These are phyloP conservation scores for Coriolopsis trogii DNA, from an alignment of 1,284 basidiomycete species.

Conservation along the genomic window DNA sequence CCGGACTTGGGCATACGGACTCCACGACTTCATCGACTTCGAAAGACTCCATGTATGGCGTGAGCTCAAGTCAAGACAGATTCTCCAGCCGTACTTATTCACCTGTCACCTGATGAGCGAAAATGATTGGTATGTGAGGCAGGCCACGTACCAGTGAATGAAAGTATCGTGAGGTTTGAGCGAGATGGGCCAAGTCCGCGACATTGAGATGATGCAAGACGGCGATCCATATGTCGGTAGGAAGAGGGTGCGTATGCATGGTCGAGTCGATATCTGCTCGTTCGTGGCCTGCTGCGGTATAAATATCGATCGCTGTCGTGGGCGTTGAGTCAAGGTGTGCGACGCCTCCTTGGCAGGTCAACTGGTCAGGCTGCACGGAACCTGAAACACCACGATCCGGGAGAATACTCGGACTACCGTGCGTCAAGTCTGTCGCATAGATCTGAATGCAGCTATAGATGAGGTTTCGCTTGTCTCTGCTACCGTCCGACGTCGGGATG, in stretches of 20 bases:
- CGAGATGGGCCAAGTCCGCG: conserved; percentile 48
- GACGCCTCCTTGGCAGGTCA: background rate
- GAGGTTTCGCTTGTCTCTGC: no score
- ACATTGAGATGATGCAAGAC: conserved; percentile 51
- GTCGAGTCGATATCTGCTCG: background rate
- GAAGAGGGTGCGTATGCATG: conserved; percentile 39
- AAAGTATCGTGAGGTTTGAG: conserved; percentile 48
- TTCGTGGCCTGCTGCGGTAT: background rate
- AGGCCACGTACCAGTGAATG: conserved; percentile 48
- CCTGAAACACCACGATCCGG: no score
- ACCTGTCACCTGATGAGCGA: no score
- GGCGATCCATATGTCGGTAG: conserved; percentile 60
- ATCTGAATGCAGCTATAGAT: no score
- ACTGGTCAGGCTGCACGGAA: background rate
- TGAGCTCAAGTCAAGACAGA: conserved; percentile 50
- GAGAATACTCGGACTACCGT: no score
- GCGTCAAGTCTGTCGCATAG: no score
- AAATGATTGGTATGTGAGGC: no score
- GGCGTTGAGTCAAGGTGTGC: background rate
- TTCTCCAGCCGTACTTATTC: conserved; percentile 60
- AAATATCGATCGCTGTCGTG: no score
- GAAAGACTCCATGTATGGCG: conserved; percentile 57
- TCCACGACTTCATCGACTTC: conserved; percentile 50
- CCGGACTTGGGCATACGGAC: conserved; percentile 43
- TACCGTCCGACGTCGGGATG: no score